Conservation (phyloP, 352 stramenopile species). For the Pilasporangium apinafurcum region DNA sequence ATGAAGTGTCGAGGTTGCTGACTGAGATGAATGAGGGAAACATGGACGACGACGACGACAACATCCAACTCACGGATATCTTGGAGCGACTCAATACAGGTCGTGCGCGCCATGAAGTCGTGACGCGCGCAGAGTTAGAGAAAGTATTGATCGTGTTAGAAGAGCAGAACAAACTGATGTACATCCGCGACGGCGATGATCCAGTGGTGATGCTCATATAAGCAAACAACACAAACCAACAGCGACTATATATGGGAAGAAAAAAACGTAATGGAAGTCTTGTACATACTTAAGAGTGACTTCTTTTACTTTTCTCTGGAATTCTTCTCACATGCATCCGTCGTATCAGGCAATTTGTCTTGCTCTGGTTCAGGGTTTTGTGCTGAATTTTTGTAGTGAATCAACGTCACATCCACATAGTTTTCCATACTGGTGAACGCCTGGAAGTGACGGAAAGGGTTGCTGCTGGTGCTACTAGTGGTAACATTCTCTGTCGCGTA, state of each 20-base stretch:
- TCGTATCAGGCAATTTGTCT: not conserved
- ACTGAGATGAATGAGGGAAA: conserved; percentile 49
- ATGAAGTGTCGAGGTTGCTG: conserved; percentile 55
- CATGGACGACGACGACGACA: conserved; percentile 64
- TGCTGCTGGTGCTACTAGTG: conserved; percentile 3
- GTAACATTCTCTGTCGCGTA: not conserved
- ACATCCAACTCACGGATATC: conserved; percentile 50
- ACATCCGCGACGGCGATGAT: conserved; percentile 74
- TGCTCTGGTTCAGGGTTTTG: not conserved
- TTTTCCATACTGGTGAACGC: conserved; percentile 63
- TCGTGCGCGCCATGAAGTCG: conserved; percentile 14
- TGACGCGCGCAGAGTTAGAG: conserved; percentile 55
- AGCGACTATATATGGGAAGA: conserved; percentile 1
- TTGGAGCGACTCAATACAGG: conserved; percentile 47
- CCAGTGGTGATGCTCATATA: conserved; percentile 86
- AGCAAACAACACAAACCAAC: conserved; percentile 1
- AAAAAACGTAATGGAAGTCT: not conserved
- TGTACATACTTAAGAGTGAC: not conserved
- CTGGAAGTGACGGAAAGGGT: conserved; percentile 49
- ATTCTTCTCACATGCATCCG: not conserved
- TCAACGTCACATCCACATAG: conserved; percentile 62
- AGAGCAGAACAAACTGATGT: conserved; percentile 89
- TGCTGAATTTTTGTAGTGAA: conserved; percentile 46
- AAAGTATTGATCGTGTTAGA: conserved; percentile 69
- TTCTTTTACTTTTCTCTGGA: not conserved